phyloP scores from a whole-genome alignment of 768 basidiomycete species.

The Phanerochaete sordida region DNA sequence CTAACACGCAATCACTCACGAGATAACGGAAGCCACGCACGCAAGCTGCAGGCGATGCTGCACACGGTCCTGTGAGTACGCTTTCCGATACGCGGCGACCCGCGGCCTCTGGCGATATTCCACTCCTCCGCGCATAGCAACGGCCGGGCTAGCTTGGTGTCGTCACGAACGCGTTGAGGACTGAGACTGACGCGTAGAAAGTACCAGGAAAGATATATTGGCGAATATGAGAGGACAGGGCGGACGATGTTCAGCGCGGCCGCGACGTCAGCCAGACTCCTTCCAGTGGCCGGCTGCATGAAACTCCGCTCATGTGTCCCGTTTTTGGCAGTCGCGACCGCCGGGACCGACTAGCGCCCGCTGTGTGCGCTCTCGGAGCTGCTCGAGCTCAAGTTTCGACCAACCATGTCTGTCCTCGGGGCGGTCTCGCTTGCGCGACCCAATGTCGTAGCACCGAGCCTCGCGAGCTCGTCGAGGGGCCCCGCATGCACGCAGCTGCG shows the following conservation, averaged over 20 bases:
- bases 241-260: too few species aligned
- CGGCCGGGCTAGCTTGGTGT: too few species aligned
- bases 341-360: neutral
- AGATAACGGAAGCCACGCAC: neutral
- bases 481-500: neutral
- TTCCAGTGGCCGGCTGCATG: neutral
- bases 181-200: too few species aligned
- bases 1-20: neutral
- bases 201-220: too few species aligned
- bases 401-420: slow-evolving; percentile 10
- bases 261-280: neutral
- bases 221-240: too few species aligned
- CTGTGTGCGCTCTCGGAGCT: neutral
- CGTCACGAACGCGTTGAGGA: too few species aligned
- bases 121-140: too few species aligned
- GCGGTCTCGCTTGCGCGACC: neutral
- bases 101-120: too few species aligned
- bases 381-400: neutral
- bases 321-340: neutral
- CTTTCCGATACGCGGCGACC: neutral
- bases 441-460: slow-evolving; percentile 1
- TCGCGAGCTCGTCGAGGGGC: neutral
- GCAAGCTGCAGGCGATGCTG: neutral
- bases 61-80: neutral
- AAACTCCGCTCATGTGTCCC: neutral